Base-by-base conservation (phyloP, 2,329 filamentous ascomycete genomes). In the Fusarium keratoplasticum region DNA sequence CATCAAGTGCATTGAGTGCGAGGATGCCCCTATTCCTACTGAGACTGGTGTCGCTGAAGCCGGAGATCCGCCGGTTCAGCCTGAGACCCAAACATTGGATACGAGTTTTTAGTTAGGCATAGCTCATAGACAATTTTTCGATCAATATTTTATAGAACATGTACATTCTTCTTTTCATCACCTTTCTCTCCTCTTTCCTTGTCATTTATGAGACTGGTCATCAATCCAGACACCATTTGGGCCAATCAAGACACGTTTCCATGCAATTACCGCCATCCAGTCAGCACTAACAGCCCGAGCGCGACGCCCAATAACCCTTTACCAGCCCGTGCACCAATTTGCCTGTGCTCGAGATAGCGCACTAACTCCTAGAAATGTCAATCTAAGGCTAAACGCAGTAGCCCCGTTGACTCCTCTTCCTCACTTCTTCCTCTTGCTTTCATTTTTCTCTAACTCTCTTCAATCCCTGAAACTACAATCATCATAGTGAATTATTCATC, bases 301-400 rank as follows among this genome's bases (percentile, higher is more conserved):
- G 11, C 6, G 13, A 6, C 14, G 20, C 4, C 2, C 13, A 47
- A 16, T 25, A 47, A 47, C 2, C 0, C 18, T n/a, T 3, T 52
- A 52, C 5, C 47, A 52, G 3, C 1, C 6, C 2, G 11, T 0
- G 6, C 3, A 2, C 4, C 2, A 3, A 5, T 4, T 13, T 11
- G 1, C 6, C 1, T 10, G 2, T 4, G 2, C 1, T 4, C 4
- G 5, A 7, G 14, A 36, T 57, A 57, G 52, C 20, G n/a, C 31
- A n/a, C 31, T 57, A 57, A 57, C 31, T 33, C 2, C 13, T 4
- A 8, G 2, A 25, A 16, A 8, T 18, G 7, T 27, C 25, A 9
- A 8, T 31, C 9, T 31, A 9, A 9, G 36, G 18, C 38, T 40
- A 40, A 40, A 40, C 18, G 11, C 2, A 3, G 18, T 29, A 2